A percentile compares a stretch with the other conserved stretches of the same genome.
Conservation (phyloP, 1,284 basidiomycete species). For the Irpex lacteus region DNA sequence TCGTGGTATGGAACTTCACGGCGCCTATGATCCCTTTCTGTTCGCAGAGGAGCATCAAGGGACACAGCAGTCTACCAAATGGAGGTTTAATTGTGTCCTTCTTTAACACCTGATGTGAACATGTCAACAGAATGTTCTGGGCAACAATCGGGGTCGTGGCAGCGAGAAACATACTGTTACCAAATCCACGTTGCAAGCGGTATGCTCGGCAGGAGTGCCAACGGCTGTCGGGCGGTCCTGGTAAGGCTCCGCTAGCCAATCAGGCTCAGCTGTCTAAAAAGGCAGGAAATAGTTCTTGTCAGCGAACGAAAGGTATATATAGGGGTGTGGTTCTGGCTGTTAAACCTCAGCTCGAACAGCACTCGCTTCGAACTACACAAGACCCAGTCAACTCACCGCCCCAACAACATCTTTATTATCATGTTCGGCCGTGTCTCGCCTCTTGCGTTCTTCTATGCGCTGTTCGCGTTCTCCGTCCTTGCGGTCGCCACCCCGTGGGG, state of each 20-base stretch:
- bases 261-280: background rate
- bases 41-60: background rate
- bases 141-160: background rate
- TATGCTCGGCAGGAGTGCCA: background rate
- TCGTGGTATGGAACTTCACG: background rate
- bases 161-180: background rate
- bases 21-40: background rate
- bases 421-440: constrained; percentile 20
- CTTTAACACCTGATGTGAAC: background rate
- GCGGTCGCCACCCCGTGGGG: constrained; percentile 26
- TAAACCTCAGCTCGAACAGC: constrained; percentile 1
- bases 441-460: constrained; percentile 14
- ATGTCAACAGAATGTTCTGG: background rate
- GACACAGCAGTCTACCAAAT: background rate
- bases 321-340: background rate
- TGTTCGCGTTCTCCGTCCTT: constrained; percentile 24
- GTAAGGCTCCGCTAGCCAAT: background rate
- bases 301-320: background rate
- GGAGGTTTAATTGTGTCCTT: background rate
- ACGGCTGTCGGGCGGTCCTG: background rate
- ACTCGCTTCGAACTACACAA: constrained; percentile 1
- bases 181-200: background rate
- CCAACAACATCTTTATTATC: background rate
- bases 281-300: background rate
- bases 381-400: background rate